These are phyloP conservation scores for Berberis thunbergii DNA, from an alignment of 164 flowering plant genomes.

Conservation along the genomic window DNA sequence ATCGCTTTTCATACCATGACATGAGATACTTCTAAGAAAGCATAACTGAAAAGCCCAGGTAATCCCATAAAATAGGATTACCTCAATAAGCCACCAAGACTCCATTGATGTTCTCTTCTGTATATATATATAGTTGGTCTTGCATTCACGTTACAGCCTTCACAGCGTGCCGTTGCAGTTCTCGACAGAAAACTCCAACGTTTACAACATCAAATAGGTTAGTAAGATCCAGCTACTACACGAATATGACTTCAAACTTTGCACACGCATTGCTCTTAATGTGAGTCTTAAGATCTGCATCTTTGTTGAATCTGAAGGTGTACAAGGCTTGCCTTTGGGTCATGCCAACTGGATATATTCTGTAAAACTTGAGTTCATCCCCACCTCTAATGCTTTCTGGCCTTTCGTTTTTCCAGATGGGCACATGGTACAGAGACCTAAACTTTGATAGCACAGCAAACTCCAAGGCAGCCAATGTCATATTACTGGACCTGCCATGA, in stretches of 20 bases:
- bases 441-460: slow-evolving; percentile 60
- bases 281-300: slow-evolving; percentile 42
- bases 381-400: slow-evolving; percentile 73
- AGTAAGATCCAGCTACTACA: slow-evolving; percentile 19
- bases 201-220: too few relatives aligned
- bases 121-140: too few relatives aligned
- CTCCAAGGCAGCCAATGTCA: slow-evolving; percentile 63
- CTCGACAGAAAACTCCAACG: too few relatives aligned
- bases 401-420: slow-evolving; percentile 82
- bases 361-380: slow-evolving; percentile 60
- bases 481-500: slow-evolving; percentile 39
- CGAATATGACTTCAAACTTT: slow-evolving; percentile 84
- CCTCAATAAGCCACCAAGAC: too few relatives aligned
- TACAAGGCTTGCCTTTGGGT: slow-evolving; percentile 89
- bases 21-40: too few relatives aligned
- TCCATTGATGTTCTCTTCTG: too few relatives aligned
- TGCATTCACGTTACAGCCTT: too few relatives aligned
- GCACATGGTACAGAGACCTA: slow-evolving; percentile 56
- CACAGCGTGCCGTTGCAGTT: too few relatives aligned
- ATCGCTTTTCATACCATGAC: too few relatives aligned
- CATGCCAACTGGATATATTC: slow-evolving; percentile 77
- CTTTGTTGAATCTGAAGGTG: slow-evolving; percentile 51
- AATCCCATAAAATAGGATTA: too few relatives aligned
- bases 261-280: slow-evolving; percentile 69
- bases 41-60: too few relatives aligned